phyloP scores from a whole-genome alignment of 305 asterid species.

The Nicotiana rustica region DNA sequence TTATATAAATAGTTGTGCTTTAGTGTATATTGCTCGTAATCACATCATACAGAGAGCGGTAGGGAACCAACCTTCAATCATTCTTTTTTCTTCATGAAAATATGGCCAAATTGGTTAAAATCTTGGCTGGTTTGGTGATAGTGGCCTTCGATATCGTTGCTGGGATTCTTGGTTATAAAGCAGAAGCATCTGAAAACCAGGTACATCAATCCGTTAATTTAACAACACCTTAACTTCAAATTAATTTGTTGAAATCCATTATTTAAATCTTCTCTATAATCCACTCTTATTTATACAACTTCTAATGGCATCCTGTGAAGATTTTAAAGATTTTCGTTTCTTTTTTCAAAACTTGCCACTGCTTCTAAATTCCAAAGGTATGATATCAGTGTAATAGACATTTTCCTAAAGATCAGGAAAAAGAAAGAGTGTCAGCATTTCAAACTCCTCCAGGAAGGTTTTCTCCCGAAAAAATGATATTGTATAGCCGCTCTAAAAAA shows the following conservation, averaged over 20 bases:
- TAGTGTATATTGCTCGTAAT: neutral
- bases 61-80: neutral
- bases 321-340: neutral
- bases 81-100: conserved; percentile 29
- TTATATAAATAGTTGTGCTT: too few relatives aligned
- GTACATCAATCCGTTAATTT: conserved; percentile 38
- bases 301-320: neutral
- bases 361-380: too few relatives aligned
- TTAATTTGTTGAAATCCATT: neutral
- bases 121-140: conserved; percentile 65
- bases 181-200: conserved; percentile 82
- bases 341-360: too few relatives aligned
- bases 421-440: too few relatives aligned
- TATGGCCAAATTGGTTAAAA: conserved; percentile 64
- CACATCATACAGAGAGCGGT: neutral
- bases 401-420: too few relatives aligned
- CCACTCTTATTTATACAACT: neutral
- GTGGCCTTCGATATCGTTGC: conserved; percentile 73
- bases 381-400: too few relatives aligned
- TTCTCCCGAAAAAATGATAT: too few relatives aligned
- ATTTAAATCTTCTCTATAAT: neutral
- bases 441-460: too few relatives aligned
- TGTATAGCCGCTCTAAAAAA: too few relatives aligned
- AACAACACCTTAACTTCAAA: neutral
- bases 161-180: conserved; percentile 78